Evolutionary conservation across 1,284 basidiomycete genomes (phyloP), one percentile per base, ranked within the genome.

Genomic region (Pholiota adiposa): DNA sequence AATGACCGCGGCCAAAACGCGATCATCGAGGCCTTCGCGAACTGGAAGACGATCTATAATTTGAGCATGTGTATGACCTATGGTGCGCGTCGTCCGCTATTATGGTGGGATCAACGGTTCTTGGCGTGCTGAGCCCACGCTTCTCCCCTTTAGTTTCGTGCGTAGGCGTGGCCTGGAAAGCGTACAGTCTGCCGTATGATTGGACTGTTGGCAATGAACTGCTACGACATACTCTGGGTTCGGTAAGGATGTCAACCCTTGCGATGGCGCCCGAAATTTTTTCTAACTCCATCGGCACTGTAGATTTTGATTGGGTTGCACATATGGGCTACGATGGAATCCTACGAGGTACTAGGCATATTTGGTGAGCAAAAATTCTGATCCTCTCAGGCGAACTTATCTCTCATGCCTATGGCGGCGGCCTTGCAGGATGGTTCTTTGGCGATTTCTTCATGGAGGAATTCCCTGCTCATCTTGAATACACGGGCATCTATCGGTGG

Each of bases 401-500:
- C 34, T 62, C 21, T 38, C 19, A 61, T 59, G 31, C 56, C 51
- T 18, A 16, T 18, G 31, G 19, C 27, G 40, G 12, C 44, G 23
- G 25, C 29, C 23, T 12, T 46, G 14, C 54, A 93, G 92, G 96
- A 18, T 98, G 96, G 96, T 95, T 97, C 77, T 98, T 96, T 69
- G 94, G 94, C 21, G 97, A 99, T 75, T 99, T 99, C 77, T 99
- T 98, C 83, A 90, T 98, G 72, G 89, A 94, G 67, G 93, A 95
- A 67, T 97, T 94, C 73, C 95, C 97, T 2, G 80, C 92, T 1
- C 88, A 94, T 65, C 80, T 98, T 7, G 94, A 96, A 63, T 98
- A 98, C 73, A 97, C 94, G 52, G 97, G 97, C 31, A 98, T 99
- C 68, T 98, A 96, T 77, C 87, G 94, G 85, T 92, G 63, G 34